A percentile compares a stretch with the other conserved stretches of the same genome.
Evolutionary conservation across 805 yeast species (phyloP).

Genomic region (Kuraishia borneana): DNA sequence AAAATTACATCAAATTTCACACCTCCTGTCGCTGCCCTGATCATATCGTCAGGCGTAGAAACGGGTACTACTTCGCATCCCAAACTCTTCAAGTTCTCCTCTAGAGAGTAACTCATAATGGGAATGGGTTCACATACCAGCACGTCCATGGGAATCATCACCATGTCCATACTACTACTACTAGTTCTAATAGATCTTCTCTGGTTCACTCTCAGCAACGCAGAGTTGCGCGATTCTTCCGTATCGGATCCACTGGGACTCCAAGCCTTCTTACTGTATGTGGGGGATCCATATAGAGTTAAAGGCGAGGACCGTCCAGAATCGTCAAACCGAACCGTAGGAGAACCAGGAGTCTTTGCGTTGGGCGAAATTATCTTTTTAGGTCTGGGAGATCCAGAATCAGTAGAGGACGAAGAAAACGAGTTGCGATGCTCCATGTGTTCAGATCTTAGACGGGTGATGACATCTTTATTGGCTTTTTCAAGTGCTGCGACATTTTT

Average conservation of each 20-base stretch:
- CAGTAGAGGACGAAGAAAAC: conserved; percentile 31
- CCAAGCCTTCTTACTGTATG: conserved; percentile 18
- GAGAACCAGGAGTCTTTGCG: background rate
- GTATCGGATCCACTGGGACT: conserved; percentile 54
- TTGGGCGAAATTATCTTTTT: background rate
- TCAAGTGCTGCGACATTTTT: conserved; percentile 84
- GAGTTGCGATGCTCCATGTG: conserved; percentile 47
- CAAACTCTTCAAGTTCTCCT: conserved; percentile 47
- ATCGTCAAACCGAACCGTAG: background rate
- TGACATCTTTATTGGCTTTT: conserved; percentile 87
- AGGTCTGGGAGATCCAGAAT: conserved; percentile 15
- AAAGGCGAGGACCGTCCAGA: background rate
- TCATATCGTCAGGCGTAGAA: conserved; percentile 70
- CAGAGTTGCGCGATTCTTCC: conserved; percentile 43
- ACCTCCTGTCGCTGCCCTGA: conserved; percentile 71
- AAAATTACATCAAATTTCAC: conserved; percentile 78
- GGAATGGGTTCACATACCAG: conserved; percentile 84
- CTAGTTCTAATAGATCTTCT: conserved; percentile 28
- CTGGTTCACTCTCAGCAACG: conserved; percentile 38
- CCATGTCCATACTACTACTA: conserved; percentile 10
- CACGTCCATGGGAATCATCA: conserved; percentile 38
- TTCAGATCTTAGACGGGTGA: conserved; percentile 76
- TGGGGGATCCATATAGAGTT: conserved; percentile 2
- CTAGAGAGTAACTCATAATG: conserved; percentile 58
- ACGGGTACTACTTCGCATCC: conserved; percentile 79